Conservation (phyloP, 1,284 basidiomycete species). For the Cystobasidium pallidum region DNA sequence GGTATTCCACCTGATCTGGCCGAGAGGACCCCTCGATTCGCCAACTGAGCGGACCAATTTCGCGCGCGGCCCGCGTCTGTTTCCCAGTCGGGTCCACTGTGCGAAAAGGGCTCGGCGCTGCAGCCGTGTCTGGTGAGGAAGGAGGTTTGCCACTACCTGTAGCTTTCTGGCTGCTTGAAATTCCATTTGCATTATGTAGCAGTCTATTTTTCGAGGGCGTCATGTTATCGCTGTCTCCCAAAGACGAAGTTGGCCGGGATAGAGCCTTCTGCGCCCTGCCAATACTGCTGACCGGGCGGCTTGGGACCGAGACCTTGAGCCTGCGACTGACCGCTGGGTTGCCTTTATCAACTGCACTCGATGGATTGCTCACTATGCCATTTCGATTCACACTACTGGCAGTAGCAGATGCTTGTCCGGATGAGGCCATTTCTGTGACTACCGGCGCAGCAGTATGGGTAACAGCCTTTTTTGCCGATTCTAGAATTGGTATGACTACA, state of each 20-base stretch:
- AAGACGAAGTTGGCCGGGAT: background rate
- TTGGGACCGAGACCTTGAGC: background rate
- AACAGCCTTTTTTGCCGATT: slow-evolving; percentile 61
- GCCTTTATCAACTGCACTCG: background rate
- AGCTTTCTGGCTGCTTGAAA: background rate
- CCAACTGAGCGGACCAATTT: slow-evolving; percentile 63
- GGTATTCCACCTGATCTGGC: slow-evolving; percentile 81
- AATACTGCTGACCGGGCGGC: background rate
- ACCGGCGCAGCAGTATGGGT: too few species aligned
- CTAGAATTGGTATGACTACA: slow-evolving; percentile 83
- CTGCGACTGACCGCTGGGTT: slow-evolving; percentile 1
- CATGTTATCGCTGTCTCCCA: background rate
- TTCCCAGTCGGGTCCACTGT: slow-evolving; percentile 75
- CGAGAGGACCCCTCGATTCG: slow-evolving; percentile 74
- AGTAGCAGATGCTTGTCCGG: slow-evolving; percentile 49
- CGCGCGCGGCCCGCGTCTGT: slow-evolving; percentile 73
- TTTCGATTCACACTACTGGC: background rate
- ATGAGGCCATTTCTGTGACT: slow-evolving; percentile 49
- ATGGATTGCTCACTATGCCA: too few species aligned
- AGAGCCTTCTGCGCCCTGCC: background rate
- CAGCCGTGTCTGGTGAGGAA: slow-evolving; percentile 61
- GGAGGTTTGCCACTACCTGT: background rate
- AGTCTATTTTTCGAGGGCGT: background rate
- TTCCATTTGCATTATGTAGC: background rate
- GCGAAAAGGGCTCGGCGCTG: slow-evolving; percentile 64